phyloP scores from a whole-genome alignment of 2,329 filamentous ascomycete species.

The Talaromyces sp. region DNA sequence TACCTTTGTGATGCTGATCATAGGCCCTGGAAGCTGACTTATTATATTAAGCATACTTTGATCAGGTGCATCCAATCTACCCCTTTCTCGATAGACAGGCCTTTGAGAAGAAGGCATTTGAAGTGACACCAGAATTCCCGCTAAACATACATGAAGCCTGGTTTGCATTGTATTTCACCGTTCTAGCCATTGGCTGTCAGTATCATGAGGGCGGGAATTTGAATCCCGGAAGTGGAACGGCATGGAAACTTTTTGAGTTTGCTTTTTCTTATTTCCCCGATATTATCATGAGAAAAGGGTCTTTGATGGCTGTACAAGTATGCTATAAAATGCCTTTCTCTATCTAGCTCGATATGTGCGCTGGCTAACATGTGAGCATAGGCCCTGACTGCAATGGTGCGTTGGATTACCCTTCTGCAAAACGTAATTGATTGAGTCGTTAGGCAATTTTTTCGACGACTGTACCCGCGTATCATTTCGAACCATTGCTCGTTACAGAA shows the following conservation, averaged over 20 bases:
- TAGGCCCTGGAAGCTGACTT: too few relatives aligned
- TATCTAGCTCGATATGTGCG: too few relatives aligned
- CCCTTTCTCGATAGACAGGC: constrained; percentile 38
- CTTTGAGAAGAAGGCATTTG: constrained; percentile 40
- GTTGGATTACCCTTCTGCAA: too few relatives aligned
- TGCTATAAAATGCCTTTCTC: not conserved
- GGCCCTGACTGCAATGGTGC: constrained; percentile 15
- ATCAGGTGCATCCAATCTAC: constrained; percentile 37
- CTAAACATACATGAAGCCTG: constrained; percentile 52
- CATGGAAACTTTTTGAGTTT: constrained; percentile 32
- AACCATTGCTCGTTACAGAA: constrained; percentile 24
- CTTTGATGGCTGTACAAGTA: constrained; percentile 12
- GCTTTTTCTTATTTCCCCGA: constrained; percentile 17
- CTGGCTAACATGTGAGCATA: not conserved
- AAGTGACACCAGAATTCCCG: constrained; percentile 48
- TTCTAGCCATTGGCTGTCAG: constrained; percentile 38
- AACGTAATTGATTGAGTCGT: too few relatives aligned
- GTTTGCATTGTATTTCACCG: constrained; percentile 37
- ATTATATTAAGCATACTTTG: constrained; percentile 33
- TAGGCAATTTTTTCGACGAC: constrained; percentile 13
- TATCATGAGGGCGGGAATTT: constrained; percentile 35
- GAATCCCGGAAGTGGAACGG: constrained; percentile 35
- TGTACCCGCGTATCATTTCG: constrained; percentile 12
- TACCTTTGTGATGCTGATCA: too few relatives aligned
- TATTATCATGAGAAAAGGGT: constrained; percentile 7